Percentiles rank a stretch among this genome's conserved stretches.
These are phyloP conservation scores for Discostella pseudostelligera DNA, from an alignment of 108 stramenopile genomes.

Conservation along the genomic window DNA sequence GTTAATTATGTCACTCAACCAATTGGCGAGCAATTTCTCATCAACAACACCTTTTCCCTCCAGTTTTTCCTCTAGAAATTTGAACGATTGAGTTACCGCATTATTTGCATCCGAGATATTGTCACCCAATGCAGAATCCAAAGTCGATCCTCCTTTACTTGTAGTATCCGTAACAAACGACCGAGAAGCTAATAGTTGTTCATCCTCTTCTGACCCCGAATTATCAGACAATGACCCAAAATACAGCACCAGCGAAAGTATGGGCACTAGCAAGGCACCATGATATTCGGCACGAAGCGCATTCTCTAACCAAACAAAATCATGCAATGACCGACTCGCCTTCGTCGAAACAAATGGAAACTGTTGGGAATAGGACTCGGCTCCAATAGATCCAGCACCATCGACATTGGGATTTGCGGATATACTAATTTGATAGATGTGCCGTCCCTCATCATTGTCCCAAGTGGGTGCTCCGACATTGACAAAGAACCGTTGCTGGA, in stretches of 20 bases:
- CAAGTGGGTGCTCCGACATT: slow-evolving; percentile 26
- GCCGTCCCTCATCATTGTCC: slow-evolving; percentile 32
- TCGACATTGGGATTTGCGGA: neutral
- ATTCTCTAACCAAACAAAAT: slow-evolving; percentile 81
- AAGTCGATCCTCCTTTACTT: slow-evolving; percentile 1
- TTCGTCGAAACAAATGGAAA: slow-evolving; percentile 53
- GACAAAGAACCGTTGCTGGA: slow-evolving; percentile 24
- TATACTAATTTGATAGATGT: slow-evolving; percentile 42
- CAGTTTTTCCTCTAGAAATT: slow-evolving; percentile 33
- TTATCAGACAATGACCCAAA: slow-evolving; percentile 12
- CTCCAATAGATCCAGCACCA: neutral
- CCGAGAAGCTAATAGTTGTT: slow-evolving; percentile 7
- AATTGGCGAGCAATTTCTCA: slow-evolving; percentile 51
- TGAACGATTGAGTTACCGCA: slow-evolving; percentile 28
- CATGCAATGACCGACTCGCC: slow-evolving; percentile 59
- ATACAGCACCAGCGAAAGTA: slow-evolving; percentile 55
- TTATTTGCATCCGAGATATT: slow-evolving; percentile 16
- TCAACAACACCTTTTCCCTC: slow-evolving; percentile 49
- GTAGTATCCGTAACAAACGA: slow-evolving; percentile 5
- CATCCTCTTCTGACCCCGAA: neutral
- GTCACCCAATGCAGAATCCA: slow-evolving; percentile 32
- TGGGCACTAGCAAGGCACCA: slow-evolving; percentile 64
- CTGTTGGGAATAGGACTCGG: neutral
- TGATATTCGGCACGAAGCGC: slow-evolving; percentile 69
- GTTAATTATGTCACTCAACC: slow-evolving; percentile 81